Evolutionary conservation across 2,329 filamentous ascomycete genomes (phyloP).

Genomic region (Coniochaeta prunicola): DNA sequence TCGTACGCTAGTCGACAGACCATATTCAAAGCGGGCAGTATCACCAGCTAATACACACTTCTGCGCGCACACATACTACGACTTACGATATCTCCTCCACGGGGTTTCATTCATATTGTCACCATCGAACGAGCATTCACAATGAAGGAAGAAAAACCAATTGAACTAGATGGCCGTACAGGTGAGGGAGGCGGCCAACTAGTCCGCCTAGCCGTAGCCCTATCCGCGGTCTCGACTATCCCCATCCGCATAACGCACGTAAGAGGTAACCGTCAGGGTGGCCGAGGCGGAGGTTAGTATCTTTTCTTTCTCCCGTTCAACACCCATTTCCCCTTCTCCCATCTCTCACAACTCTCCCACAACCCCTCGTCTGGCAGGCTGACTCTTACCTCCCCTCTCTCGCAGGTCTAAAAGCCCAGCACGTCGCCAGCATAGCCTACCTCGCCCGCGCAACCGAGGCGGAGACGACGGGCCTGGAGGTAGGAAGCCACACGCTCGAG

Average conservation of each 20-base stretch:
- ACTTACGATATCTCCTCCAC: neutral
- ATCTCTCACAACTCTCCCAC: neutral
- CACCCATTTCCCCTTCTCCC: neutral
- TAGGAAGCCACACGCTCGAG: conserved; percentile 43
- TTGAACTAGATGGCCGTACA: conserved; percentile 47
- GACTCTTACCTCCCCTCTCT: conserved; percentile 1
- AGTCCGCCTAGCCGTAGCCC: conserved; percentile 45
- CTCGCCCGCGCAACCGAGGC: conserved; percentile 45
- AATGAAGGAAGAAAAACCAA: conserved; percentile 19
- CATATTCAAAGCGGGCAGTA: neutral
- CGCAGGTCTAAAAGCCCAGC: conserved; percentile 52
- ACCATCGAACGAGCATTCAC: neutral
- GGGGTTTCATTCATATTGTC: neutral
- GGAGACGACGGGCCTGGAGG: conserved; percentile 38
- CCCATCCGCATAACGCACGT: conserved; percentile 47
- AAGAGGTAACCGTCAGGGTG: conserved; percentile 41
- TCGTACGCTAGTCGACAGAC: too few species aligned
- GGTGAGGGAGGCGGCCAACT: conserved; percentile 59
- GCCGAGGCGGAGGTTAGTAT: conserved; percentile 22
- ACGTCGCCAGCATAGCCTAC: conserved; percentile 48
- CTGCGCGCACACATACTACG: neutral
- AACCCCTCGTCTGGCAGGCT: too few species aligned
- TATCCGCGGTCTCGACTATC: conserved; percentile 48
- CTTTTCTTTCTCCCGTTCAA: neutral
- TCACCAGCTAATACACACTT: neutral